Evolutionary conservation across 768 basidiomycete species (phyloP), one percentile per base, ranked within the genome.

Genomic region (Pulveroboletus ravenelii): DNA sequence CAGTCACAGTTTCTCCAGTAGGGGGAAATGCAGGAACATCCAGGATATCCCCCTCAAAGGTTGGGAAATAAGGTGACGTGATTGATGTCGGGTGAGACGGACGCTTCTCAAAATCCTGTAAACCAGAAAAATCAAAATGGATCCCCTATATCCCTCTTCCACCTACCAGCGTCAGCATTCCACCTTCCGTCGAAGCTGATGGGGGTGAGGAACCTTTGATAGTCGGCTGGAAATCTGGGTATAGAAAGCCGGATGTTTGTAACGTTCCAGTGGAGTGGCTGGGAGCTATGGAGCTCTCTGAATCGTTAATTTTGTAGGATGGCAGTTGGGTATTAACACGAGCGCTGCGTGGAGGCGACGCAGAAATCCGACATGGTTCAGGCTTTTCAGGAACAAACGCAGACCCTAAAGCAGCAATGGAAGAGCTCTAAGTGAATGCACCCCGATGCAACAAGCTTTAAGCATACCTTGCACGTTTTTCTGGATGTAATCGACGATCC

Each of bases 291-390:
- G 64, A 66, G 12, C 29, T 41, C 1, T 47, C 56, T 7, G 51
- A 31, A 31, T 61, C 64, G 25, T 43, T 31, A 6, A 43, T 20
- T 14, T 15, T 50, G 38, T 10, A 37, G 18, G 36, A 12, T 23
- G n/a, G 20, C 20, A 23, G 20, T 23, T 23, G 20, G 20, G 20
- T 23, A 23, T 23, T 23, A 23, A 2, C 20, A 23, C 4, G 20
- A 23, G 60, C 52, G 44, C 57, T 51, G 35, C 70, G 66, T 10
- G 69, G 62, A 40, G 70, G 61, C 13, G 64, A 62, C 39, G 73
- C 75, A 5, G 81, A 77, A 67, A 86, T 86, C 36, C 83, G 78
- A 68, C 87, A 87, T 1, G 80, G 81, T 53, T 79, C 76, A 23
- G 69, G 69, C 54, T 71, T 72, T 49, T 77, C 72, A 41, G 65